phyloP scores from a whole-genome alignment of 176 grass and related monocot species.

The Rhipidocladum racemiflorum region DNA sequence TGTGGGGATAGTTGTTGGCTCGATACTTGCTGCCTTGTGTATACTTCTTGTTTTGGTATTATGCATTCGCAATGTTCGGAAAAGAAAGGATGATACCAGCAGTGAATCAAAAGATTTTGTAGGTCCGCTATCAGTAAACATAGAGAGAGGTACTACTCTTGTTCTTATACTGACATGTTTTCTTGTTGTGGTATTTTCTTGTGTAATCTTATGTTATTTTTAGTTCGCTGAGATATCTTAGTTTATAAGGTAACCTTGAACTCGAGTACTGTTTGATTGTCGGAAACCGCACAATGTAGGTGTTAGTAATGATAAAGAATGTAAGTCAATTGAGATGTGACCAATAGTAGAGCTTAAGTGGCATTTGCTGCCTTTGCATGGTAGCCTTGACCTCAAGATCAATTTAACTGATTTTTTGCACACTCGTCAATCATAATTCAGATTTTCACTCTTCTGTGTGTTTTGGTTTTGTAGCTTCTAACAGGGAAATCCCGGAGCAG shows the following conservation, averaged over 20 bases:
- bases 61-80: conserved; percentile 45
- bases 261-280: conserved; percentile 13
- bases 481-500: conserved; percentile 61
- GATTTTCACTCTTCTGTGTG: conserved; percentile 16
- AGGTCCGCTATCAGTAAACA: conserved; percentile 46
- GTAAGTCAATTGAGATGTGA: background rate
- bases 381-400: background rate
- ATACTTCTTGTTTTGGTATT: conserved; percentile 53
- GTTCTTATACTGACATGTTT: conserved; percentile 24
- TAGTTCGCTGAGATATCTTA: conserved; percentile 15
- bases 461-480: conserved; percentile 52
- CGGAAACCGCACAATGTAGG: background rate
- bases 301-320: conserved; percentile 9
- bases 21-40: conserved; percentile 50
- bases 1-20: conserved; percentile 68
- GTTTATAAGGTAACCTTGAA: background rate
- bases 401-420: background rate
- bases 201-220: conserved; percentile 24
- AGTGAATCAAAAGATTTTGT: conserved; percentile 62
- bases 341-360: background rate
- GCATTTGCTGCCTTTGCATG: conserved; percentile 9
- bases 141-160: conserved; percentile 59
- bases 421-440: background rate
- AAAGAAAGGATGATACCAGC: conserved; percentile 59
- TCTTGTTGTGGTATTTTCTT: conserved; percentile 4